Evolutionary conservation across 2,329 filamentous ascomycete genomes (phyloP).

Genomic region (Aciculosporium take): DNA sequence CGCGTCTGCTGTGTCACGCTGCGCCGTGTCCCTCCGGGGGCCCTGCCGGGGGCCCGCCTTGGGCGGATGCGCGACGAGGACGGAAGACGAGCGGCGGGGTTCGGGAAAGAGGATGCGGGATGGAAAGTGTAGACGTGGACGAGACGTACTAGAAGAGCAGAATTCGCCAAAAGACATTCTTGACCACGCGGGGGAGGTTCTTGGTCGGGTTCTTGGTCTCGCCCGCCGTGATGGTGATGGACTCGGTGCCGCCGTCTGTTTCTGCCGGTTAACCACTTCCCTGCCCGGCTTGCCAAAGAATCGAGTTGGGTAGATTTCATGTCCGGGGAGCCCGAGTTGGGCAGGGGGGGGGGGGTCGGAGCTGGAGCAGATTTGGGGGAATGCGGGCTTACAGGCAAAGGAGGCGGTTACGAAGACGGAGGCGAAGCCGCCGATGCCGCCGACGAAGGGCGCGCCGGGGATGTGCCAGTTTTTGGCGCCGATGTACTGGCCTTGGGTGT

Average conservation of each 20-base stretch:
- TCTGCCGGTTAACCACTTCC: no score
- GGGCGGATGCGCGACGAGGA: neutral
- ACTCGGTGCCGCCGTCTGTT: conserved; percentile 39
- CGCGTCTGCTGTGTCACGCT: no score
- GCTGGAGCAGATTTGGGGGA: no score
- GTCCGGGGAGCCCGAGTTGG: no score
- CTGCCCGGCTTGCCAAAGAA: no score
- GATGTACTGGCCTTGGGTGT: conserved; percentile 37
- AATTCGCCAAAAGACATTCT: conserved; percentile 52
- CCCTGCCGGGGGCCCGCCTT: no score
- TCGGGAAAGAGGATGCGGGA: no score
- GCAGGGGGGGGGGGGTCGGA: no score
- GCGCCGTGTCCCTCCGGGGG: no score
- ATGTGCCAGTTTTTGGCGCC: conserved; percentile 44
- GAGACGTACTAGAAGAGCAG: conserved; percentile 31
- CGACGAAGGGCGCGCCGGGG: conserved; percentile 48
- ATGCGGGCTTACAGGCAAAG: conserved; percentile 41
- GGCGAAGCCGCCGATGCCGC: conserved; percentile 50
- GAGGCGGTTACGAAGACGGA: conserved; percentile 39
- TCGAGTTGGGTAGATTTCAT: no score
- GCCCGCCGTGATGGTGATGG: conserved; percentile 51
- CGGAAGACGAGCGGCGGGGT: neutral
- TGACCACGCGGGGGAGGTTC: conserved; percentile 47
- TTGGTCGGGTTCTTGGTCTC: conserved; percentile 49
- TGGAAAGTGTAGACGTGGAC: neutral